These are phyloP conservation scores for Taiwanofungus camphoratus DNA, from an alignment of 1,284 basidiomycete species.

Conservation along the genomic window DNA sequence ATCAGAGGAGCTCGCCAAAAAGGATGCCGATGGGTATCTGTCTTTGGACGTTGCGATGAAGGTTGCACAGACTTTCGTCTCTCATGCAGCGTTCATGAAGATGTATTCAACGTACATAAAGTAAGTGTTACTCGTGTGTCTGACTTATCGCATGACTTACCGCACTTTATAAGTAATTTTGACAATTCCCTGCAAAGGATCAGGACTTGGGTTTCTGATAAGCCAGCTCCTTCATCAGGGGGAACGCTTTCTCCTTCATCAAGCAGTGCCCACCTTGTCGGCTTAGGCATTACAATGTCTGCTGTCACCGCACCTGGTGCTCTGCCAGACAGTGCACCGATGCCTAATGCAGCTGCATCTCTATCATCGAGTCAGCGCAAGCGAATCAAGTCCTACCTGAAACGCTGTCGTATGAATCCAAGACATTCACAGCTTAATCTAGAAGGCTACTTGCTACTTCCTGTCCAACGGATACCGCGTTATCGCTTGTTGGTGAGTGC, in stretches of 20 bases:
- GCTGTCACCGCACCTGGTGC: constrained; percentile 43
- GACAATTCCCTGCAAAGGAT: constrained; percentile 86
- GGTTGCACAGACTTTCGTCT: constrained; percentile 86
- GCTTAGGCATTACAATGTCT: constrained; percentile 55
- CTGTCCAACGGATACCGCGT: constrained; percentile 93
- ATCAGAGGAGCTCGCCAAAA: constrained; percentile 37
- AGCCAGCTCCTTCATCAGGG: constrained; percentile 33
- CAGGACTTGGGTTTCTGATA: constrained; percentile 74
- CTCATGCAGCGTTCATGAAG: constrained; percentile 93
- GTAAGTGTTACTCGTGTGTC: constrained; percentile 41
- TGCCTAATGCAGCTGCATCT: constrained; percentile 23
- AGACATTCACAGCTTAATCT: constrained; percentile 95
- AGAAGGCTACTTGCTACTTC: constrained; percentile 91
- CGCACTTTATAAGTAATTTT: constrained; percentile 68
- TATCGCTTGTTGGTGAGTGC: constrained; percentile 82
- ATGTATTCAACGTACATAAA: constrained; percentile 98
- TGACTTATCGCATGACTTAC: constrained; percentile 6
- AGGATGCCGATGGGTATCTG: constrained; percentile 67
- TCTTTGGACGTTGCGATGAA: constrained; percentile 75
- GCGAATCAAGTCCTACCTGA: constrained; percentile 82
- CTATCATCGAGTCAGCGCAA: constrained; percentile 75
- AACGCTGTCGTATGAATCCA: constrained; percentile 80
- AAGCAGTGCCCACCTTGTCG: constrained; percentile 57
- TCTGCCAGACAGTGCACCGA: constrained; percentile 31
- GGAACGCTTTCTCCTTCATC: constrained; percentile 53